Base-by-base conservation (phyloP, 139 green algal species). In the Nannochloris sp. region DNA sequence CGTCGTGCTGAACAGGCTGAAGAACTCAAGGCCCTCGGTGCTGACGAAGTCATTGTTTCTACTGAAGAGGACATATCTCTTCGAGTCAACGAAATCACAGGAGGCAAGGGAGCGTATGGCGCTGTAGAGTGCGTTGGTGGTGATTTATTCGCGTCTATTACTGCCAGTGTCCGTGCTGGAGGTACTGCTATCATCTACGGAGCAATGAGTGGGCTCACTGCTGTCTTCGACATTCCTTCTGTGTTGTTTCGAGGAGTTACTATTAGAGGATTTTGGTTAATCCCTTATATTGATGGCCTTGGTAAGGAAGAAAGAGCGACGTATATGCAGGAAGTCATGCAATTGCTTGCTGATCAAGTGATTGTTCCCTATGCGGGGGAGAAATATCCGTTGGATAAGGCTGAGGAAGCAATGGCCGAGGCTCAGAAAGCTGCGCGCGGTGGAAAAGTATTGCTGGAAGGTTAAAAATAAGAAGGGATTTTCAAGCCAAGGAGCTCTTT, bases 391-490 rank as follows among this genome's bases (percentile, higher is more conserved):
- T 58, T 81, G 31, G 59, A 81, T 5, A 9, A 65, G 23, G 57
- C 57, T 12, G 34, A 9, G 24, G 58, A 70, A 3, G 74, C 74
- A 10, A 31, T 77, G 12, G 35, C 33, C 2, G 37, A 53, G 10
- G 60, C 70, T n/a, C 59, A 35, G 32, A 9, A 30, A 0, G 30
- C 44, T 6, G 74, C 42, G 0, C 63, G 74, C n/a, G 70, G 70
- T n/a, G 70, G 70, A 58, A 81, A 81, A 54, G 58, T 77, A 19
- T 57, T 81, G 23, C 37, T 81, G 34, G 72, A 73, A 55, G 71
- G 65, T 32, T 77, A 12, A 36, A 45, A n/a, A n/a, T n/a, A n/a
- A n/a, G n/a, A n/a, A n/a, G n/a, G n/a, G n/a, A n/a, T n/a, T n/a
- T n/a, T n/a, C n/a, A n/a, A n/a, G n/a, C n/a, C n/a, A n/a, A n/a